Evolutionary conservation across 345 rosid species (phyloP).

Genomic region (Crucihimalaya himalaica): DNA sequence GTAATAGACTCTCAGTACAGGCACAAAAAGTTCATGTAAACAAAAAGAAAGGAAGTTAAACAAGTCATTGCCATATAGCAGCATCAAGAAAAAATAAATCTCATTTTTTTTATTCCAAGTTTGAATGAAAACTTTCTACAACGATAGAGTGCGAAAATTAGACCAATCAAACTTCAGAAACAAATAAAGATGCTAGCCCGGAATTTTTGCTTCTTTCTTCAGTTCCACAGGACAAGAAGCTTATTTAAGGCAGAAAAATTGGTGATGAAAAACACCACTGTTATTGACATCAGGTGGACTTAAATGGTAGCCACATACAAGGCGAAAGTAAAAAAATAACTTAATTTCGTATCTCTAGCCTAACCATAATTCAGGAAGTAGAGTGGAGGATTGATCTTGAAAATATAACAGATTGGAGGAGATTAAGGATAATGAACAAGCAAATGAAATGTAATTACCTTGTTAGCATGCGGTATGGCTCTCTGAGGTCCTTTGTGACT

Average conservation of each 20-base stretch:
- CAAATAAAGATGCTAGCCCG: not conserved
- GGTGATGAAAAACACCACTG: not conserved
- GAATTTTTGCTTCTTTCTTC: not conserved
- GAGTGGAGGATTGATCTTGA: not conserved
- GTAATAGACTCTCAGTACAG: not conserved
- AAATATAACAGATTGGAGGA: not conserved
- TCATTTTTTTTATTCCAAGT: no score
- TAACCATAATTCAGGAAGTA: not conserved
- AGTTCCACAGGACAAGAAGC: not conserved
- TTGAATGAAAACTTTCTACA: slow-evolving; percentile 8
- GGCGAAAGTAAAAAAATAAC: not conserved
- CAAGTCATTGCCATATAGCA: not conserved
- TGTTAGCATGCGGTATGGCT: slow-evolving; percentile 96
- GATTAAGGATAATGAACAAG: slow-evolving; percentile 12
- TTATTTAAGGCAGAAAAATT: not conserved
- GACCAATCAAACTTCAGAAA: slow-evolving; percentile 2
- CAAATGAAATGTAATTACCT: slow-evolving; percentile 52
- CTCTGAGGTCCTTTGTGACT: slow-evolving; percentile 93
- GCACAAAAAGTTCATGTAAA: slow-evolving; percentile 7
- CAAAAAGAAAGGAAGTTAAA: not conserved
- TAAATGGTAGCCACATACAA: not conserved
- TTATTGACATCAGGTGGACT: not conserved
- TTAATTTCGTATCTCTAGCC: not conserved
- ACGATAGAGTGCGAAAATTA: not conserved
- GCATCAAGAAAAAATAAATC: not conserved